Evolutionary conservation across 768 basidiomycete species (phyloP), one percentile per base, ranked within the genome.

Genomic region (Lactarius indigo): DNA sequence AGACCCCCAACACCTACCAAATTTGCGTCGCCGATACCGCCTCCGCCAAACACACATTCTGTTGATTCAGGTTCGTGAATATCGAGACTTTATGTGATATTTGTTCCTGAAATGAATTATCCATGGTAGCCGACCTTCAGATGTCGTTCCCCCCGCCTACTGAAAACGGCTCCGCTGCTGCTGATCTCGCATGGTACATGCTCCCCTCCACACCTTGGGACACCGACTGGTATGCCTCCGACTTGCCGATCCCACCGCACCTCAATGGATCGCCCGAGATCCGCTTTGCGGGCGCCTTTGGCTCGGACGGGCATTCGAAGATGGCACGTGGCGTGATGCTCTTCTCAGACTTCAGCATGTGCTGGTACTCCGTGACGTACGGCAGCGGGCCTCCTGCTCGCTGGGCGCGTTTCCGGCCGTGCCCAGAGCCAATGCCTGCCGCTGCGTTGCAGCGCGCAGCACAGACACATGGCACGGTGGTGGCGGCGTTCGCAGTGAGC

Each of bases 291-390:
- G 75, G 72, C 56, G 70, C 76, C 28, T 78, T 76, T 72, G 65
- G 72, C 66, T 66, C 68, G 12, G 78, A 78, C 17, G 65, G 65
- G 7, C 28, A 15, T 2, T 73, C 68, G 31, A 75, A 76, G 69
- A 79, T 77, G 0, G 68, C 77, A 23, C 72, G 71, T 52, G 76
- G 77, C 52, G 80, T 80, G 9, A 75, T 79, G 10, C 70, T 83
- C 57, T 84, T 84, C 74, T 74, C 78, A 7, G 84, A 85, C 68
- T 78, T 84, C 61, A 82, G 81, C 72, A 70, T 82, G 23, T 81
- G 79, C 73, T 84, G 81, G 81, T 82, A 78, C 68, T 74, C 74
- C 54, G 79, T 84, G 57, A 72, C 76, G 7, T 84, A 75, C 74
- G 70, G 77, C 72, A 33, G 55, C 76, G 69, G 58, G 68, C 23